Evolutionary conservation across 1,139 yeast genomes (phyloP), one percentile per base, ranked within the genome.

Genomic region (Saccharomyces hybrid): DNA sequence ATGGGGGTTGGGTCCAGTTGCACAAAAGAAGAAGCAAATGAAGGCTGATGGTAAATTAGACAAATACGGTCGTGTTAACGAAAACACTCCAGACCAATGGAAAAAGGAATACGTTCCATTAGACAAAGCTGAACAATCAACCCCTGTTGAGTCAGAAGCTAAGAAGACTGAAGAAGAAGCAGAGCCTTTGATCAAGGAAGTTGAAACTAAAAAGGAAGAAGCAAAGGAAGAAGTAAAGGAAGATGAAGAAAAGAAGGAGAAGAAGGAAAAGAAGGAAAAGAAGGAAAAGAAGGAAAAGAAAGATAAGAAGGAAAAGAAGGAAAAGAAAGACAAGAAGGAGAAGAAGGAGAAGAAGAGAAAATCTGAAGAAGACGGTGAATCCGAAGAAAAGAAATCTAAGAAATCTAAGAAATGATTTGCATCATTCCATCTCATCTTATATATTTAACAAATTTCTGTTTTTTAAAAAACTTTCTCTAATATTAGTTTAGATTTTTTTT

Each of bases 1-100:
- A 82, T 93, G 99, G 99, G 99, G 99, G 61, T 78, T 93, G 68
- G 99, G 99, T 66, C 99, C 99, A 68, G 89, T 91, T 71, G 99
- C 99, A 60, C 91, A 88, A 76, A 90, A 89, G 86, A 93, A 93
- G 87, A 93, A 93, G 81, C 96, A 91, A 78, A 78, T 93, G 80
- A 93, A 91, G 82, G 88, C 96, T 55, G 96, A 88, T 64, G 99
- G 99, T 68, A 93, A 93, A 77, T 84, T 93, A 68, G 99, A 93
- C 78, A 89, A 91, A 77, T 93, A 76, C 69, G 99, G 99, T 61
- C 85, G 96, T 76, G 80, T 79, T 63, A 93, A 90, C 70, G 99
- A 93, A 73, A 84, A 82, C 72, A 93, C 99, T 50, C 99, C 99
- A 66, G 87, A 82, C 52, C 79, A 82, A 52, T 93, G 99, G 99